Percentiles rank a stretch among this genome's conserved stretches.
phyloP scores from a whole-genome alignment of 345 rosid genomes.

The Salix viminalis region DNA sequence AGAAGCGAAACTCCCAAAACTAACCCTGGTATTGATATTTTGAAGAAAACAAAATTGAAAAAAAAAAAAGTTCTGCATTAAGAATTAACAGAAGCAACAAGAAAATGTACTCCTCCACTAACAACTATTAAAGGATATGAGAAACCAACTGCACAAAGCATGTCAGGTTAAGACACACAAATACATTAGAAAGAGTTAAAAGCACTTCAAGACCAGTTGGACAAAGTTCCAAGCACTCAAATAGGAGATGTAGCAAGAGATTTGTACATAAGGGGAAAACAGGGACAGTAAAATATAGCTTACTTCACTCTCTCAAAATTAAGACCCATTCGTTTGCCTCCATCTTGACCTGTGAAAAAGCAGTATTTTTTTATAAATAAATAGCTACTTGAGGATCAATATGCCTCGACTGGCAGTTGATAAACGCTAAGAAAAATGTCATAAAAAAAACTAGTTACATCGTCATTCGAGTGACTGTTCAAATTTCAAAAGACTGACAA shows the following conservation, averaged over 20 bases:
- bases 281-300: constrained; percentile 17
- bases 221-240: background rate
- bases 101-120: background rate
- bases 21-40: too few relatives aligned
- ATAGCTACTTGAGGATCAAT: background rate
- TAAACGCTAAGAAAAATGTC: background rate
- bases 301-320: constrained; percentile 90
- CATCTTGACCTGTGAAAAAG: constrained; percentile 64
- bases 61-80: background rate
- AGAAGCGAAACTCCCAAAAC: background rate
- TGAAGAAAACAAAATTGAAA: too few relatives aligned
- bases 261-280: too few relatives aligned
- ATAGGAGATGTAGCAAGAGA: background rate
- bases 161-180: background rate
- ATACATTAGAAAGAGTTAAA: background rate
- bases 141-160: background rate
- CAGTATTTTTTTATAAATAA: background rate
- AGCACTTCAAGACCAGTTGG: too few relatives aligned
- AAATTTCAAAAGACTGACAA: too few relatives aligned
- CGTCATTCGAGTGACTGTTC: too few relatives aligned
- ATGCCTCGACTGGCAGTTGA: background rate
- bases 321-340: constrained; percentile 91
- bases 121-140: too few relatives aligned
- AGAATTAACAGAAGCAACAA: background rate
- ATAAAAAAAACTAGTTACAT: too few relatives aligned